Conservation (phyloP, 306 rosid species). For the Oemleria cerasiformis region DNA sequence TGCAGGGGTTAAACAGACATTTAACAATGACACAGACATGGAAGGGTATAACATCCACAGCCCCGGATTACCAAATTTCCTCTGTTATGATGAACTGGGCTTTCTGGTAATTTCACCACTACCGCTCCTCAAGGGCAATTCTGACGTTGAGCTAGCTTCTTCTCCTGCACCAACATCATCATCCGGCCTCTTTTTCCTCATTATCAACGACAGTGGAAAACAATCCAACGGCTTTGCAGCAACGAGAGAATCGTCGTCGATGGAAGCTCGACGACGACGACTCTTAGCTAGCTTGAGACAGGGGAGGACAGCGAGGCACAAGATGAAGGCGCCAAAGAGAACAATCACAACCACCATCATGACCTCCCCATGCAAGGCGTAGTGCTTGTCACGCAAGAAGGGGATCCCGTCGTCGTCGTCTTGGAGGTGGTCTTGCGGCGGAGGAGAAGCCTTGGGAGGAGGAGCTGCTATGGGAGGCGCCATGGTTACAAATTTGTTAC, state of each 20-base stretch:
- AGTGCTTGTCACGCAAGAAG: conserved; percentile 38
- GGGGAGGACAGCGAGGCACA: conserved; percentile 27
- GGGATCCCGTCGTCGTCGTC: conserved; percentile 26
- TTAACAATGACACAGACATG: background rate
- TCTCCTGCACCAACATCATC: background rate
- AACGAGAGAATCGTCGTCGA: background rate
- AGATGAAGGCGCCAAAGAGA: conserved; percentile 37
- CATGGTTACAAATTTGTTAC: background rate
- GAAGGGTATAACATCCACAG: background rate
- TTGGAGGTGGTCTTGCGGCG: conserved; percentile 6
- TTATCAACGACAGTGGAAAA: background rate
- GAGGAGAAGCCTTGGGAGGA: conserved; percentile 10
- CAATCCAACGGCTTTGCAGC: background rate
- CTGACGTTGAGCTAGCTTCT: background rate
- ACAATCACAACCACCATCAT: conserved; percentile 34
- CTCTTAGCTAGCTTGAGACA: conserved; percentile 18
- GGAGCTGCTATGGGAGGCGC: conserved; percentile 17
- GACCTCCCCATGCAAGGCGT: conserved; percentile 49
- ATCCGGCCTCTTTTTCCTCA: conserved; percentile 1
- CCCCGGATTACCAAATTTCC: background rate
- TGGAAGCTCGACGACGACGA: background rate
- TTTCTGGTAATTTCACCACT: background rate
- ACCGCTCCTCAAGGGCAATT: background rate
- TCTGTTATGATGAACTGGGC: background rate
- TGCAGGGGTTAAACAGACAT: background rate